Evolutionary conservation across 371 early-diverging fungal species (phyloP).

Genomic region (Lichtheimia ramosa): DNA sequence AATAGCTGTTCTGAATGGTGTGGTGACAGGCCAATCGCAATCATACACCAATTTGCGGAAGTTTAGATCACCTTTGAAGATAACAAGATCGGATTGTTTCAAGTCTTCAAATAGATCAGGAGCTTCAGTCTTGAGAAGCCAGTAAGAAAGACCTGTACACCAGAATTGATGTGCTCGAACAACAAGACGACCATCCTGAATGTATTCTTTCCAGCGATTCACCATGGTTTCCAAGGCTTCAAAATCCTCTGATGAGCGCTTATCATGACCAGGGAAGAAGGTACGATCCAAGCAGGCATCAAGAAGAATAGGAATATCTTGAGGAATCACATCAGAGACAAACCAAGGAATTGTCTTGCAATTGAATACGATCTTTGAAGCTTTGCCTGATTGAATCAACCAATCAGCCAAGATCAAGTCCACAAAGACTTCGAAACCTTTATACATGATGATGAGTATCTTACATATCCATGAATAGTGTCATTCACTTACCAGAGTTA

Average conservation of each 20-base stretch:
- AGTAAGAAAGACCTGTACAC: slow-evolving; percentile 80
- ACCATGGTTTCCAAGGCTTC: slow-evolving; percentile 57
- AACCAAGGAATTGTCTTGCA: slow-evolving; percentile 93
- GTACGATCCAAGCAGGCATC: slow-evolving; percentile 38
- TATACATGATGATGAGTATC: background rate
- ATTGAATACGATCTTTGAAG: slow-evolving; percentile 76
- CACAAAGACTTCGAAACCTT: slow-evolving; percentile 88
- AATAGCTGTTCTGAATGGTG: slow-evolving; percentile 80
- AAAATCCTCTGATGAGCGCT: slow-evolving; percentile 31
- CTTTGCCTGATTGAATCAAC: slow-evolving; percentile 72
- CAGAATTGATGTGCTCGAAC: slow-evolving; percentile 79
- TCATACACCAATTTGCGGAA: slow-evolving; percentile 93
- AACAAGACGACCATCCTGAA: slow-evolving; percentile 60
- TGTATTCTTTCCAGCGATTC: slow-evolving; percentile 66
- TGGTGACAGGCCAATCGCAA: slow-evolving; percentile 79
- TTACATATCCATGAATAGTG: background rate
- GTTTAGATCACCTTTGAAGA: slow-evolving; percentile 97
- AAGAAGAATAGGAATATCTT: slow-evolving; percentile 76
- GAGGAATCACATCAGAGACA: slow-evolving; percentile 83
- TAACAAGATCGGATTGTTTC: slow-evolving; percentile 60
- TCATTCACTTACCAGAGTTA: slow-evolving; percentile 65
- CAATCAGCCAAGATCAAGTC: slow-evolving; percentile 90
- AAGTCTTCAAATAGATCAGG: slow-evolving; percentile 63
- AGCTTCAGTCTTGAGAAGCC: slow-evolving; percentile 66
- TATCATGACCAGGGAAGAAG: slow-evolving; percentile 41